Evolutionary conservation across 1,139 yeast species (phyloP).

Genomic region (Yamadazyma taylorii): DNA sequence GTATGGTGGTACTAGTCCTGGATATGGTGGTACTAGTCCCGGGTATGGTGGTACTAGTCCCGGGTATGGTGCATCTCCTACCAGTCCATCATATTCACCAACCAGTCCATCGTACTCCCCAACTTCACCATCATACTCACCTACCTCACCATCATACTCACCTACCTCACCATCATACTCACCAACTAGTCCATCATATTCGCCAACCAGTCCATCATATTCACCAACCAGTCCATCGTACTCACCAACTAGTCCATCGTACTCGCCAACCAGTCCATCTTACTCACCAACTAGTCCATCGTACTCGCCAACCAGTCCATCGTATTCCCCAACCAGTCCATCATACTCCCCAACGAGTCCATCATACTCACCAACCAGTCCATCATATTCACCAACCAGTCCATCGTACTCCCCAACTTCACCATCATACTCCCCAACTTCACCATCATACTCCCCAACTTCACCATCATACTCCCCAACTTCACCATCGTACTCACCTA

Average conservation of each 20-base stretch:
- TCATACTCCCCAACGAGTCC: slow-evolving; percentile 57
- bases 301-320: slow-evolving; percentile 75
- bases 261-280: slow-evolving; percentile 71
- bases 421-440: slow-evolving; percentile 59
- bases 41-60: slow-evolving; percentile 39
- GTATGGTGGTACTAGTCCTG: slow-evolving; percentile 60
- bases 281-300: slow-evolving; percentile 75
- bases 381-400: slow-evolving; percentile 67
- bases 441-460: slow-evolving; percentile 63
- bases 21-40: slow-evolving; percentile 53
- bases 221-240: slow-evolving; percentile 71
- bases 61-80: slow-evolving; percentile 48
- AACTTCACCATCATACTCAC: slow-evolving; percentile 69
- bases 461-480: slow-evolving; percentile 69
- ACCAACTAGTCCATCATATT: slow-evolving; percentile 55
- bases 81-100: slow-evolving; percentile 58
- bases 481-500: slow-evolving; percentile 61
- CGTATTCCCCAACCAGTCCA: slow-evolving; percentile 51
- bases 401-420: slow-evolving; percentile 58
- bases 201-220: slow-evolving; percentile 75
- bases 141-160: slow-evolving; percentile 71
- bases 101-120: slow-evolving; percentile 76
- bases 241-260: slow-evolving; percentile 53
- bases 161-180: slow-evolving; percentile 50
- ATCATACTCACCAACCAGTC: slow-evolving; percentile 69